Base-by-base conservation (phyloP, 2,329 filamentous ascomycete genomes). In the Calycina marina region DNA sequence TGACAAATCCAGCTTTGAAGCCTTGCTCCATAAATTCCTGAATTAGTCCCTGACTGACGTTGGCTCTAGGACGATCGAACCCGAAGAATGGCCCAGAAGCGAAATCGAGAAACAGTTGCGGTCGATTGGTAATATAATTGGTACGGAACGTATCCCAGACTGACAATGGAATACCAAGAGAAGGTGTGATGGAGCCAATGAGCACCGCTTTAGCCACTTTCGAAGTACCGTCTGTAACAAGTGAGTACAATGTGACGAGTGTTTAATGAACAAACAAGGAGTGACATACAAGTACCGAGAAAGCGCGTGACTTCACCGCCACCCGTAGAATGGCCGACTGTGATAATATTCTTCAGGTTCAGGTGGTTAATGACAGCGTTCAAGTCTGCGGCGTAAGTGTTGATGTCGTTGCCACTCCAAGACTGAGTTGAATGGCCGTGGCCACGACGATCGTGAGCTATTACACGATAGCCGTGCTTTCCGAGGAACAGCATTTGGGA, bases 361-460 rank as follows among this genome's bases (percentile, higher is more conserved):
- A 22, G 20, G 20, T 22, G 20, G 8, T 22, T 22, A n/a, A 22
- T 22, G 20, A 22, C 8, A n/a, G 20, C 20, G n/a, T 22, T 9
- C 58, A 59, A 50, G 33, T 60, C 57, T 28, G 58, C 52, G 30
- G 54, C 50, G 34, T 54, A 60, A 13, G 48, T 55, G 30, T 59
- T 51, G 51, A 59, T 56, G 39, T 58, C 47, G 38, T 56, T 54
- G 9, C 55, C 55, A 1, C 46, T 32, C 56, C 57, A 59, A 4
- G 56, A 55, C 38, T 60, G 56, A 8, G 41, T 44, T 2, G 56
- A 58, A 15, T 56, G 53, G 1, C 58, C 57, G 37, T 59, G 56
- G 14, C 57, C 57, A n/a, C 56, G 48, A 13, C 51, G 47, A 35
- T 54, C 51, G 31, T 52, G 56, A 0, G 55, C 57, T 17, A 60